phyloP scores from a whole-genome alignment of 163 green algal species.

The Scenedesmus sp. region DNA sequence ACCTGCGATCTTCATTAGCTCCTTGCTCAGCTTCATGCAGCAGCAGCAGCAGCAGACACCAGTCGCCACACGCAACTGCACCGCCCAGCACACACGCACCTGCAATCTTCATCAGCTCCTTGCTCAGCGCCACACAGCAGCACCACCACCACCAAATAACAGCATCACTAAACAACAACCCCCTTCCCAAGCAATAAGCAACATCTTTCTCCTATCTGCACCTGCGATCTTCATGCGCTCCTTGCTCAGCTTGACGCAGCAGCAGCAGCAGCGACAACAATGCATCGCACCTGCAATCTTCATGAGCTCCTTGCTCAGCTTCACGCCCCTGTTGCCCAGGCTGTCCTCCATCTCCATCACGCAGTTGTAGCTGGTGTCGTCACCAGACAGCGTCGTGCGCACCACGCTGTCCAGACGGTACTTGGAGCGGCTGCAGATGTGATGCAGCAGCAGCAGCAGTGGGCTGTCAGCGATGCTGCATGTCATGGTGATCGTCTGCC shows the following conservation, averaged over 20 bases:
- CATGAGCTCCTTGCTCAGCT: conserved; percentile 90
- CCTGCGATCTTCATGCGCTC: conserved; percentile 84
- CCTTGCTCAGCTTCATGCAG: conserved; percentile 77
- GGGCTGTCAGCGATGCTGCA: conserved; percentile 16
- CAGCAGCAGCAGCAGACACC: background rate
- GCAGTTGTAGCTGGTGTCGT: conserved; percentile 91
- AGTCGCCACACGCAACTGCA: background rate
- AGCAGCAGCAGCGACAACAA: background rate
- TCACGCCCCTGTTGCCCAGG: conserved; percentile 71
- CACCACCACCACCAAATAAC: background rate
- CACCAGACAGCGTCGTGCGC: conserved; percentile 91
- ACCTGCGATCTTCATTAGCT: conserved; percentile 81
- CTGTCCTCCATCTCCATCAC: conserved; percentile 94
- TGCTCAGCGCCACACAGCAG: conserved; percentile 72
- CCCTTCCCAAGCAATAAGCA: too few relatives aligned
- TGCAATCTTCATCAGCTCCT: conserved; percentile 79
- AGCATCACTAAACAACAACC: background rate
- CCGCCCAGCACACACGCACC: too few relatives aligned
- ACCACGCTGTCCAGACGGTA: conserved; percentile 93
- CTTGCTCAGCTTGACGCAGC: conserved; percentile 79
- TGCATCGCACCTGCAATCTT: conserved; percentile 69
- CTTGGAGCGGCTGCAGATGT: conserved; percentile 75
- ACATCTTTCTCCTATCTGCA: conserved; percentile 13
- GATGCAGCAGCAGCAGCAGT: background rate
- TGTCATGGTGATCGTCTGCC: background rate